Evolutionary conservation across 2,329 filamentous ascomycete species (phyloP), one percentile per base, ranked within the genome.

Genomic region (Aureobasidium sp.): DNA sequence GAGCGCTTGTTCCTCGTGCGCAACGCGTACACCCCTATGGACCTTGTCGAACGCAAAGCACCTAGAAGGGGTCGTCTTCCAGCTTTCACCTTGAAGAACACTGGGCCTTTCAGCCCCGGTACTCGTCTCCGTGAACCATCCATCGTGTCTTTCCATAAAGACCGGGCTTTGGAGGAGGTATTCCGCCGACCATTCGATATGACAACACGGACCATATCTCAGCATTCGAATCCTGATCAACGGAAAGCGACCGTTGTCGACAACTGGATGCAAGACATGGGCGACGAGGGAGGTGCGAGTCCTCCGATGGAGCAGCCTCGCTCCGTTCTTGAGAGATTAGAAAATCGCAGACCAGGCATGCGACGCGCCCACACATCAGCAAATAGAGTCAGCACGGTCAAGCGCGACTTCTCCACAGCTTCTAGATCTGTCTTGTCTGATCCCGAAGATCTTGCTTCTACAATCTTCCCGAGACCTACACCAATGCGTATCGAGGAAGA

Each of bases 121-220:
- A 67, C 64, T 45, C 82, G 90, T 20, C 80, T 91, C 29, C 85
- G 91, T 48, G 91, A 96, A 71, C 91, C 92, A 64, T 97, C 92
- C 0, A 85, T 96, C 58, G 86, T 89, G 39, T 94, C 91, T 1
- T 93, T 88, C 69, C 89, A 93, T 68, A 96, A 97, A 70, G 92
- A 97, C 68, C 87, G 86, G 59, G 92, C 91, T 8, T 77, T 97
- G 25, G 93, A 96, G 67, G 92, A 97, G 70, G 91, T 97, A 0
- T 97, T 97, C 72, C 83, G 90, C 22, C 70, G 76, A 20, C 84
- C 86, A 0, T 90, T 89, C 31, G 87, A 87, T 64, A 79, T 84
- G 55, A 82, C 82, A 8, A 80, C 84, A 2, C 75, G 87, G 59
- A 81, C 83, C 20, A 86, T 82, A 4, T 71, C 73, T 1, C 67